These are phyloP conservation scores for Aspergillus campestris DNA, from an alignment of 495 filamentous ascomycete species.

Conservation along the genomic window DNA sequence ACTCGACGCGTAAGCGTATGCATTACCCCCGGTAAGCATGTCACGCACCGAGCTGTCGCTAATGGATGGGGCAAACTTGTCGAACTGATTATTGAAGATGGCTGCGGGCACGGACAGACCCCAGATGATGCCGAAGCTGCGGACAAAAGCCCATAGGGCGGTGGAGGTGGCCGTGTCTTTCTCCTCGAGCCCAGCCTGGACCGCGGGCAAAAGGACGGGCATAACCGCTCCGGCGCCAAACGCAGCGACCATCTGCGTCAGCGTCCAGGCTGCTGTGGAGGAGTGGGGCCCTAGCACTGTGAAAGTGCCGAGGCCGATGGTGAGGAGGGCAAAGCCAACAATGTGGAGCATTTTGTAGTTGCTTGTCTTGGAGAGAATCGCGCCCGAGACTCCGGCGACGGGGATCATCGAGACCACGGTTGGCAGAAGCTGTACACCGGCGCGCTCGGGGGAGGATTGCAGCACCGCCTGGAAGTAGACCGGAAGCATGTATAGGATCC, in stretches of 20 bases:
- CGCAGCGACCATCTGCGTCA: conserved; percentile 18
- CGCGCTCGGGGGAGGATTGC: conserved; percentile 14
- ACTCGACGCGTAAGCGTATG: conserved; percentile 9
- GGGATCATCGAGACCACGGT: conserved; percentile 5
- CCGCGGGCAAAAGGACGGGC: conserved; percentile 21
- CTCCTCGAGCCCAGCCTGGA: conserved; percentile 25
- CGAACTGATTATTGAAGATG: conserved; percentile 38
- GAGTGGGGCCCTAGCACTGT: too few relatives aligned
- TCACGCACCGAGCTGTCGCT: not conserved
- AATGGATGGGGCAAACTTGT: not conserved
- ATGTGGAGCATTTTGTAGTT: too few relatives aligned
- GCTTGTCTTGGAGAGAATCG: too few relatives aligned
- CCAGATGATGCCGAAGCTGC: conserved; percentile 39
- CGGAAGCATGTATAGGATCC: conserved; percentile 11
- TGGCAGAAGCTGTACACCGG: conserved; percentile 33
- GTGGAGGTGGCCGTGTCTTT: conserved; percentile 30
- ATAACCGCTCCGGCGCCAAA: conserved; percentile 20
- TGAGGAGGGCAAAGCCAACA: too few relatives aligned
- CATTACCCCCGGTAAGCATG: conserved; percentile 4
- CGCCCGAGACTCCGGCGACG: too few relatives aligned
- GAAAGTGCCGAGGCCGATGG: too few relatives aligned
- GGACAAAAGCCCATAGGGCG: conserved; percentile 33
- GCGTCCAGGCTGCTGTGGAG: not conserved
- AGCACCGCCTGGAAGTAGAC: conserved; percentile 39
- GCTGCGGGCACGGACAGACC: conserved; percentile 39